Base-by-base conservation (phyloP, 768 basidiomycete species). In the Phaeolepiota aurea region DNA sequence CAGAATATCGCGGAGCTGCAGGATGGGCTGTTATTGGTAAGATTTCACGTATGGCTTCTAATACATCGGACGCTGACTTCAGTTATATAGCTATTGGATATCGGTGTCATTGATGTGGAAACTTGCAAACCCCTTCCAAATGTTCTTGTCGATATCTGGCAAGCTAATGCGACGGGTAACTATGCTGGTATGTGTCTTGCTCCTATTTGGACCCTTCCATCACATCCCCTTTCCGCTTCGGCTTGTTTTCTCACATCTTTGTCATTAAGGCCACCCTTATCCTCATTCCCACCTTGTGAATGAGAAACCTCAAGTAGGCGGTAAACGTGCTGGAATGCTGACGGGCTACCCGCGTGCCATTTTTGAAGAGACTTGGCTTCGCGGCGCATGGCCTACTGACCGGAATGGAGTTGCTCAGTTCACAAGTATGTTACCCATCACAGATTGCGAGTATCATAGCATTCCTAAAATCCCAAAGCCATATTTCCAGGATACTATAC, bases 401-500 rank as follows among this genome's bases (percentile, higher is more conserved):
- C 53, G 55, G 32, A 72, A 72, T 41, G 74, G 73, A 18, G 72
- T 77, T 5, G 69, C 64, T 0, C 71, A 74, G 43, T 75, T 77
- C 38, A 74, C 70, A 9, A 69, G 72, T 74, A 49, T 21, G 68
- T 59, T 12, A 13, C n/a, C n/a, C n/a, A n/a, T n/a, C n/a, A n/a
- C n/a, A n/a, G n/a, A n/a, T n/a, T n/a, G n/a, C n/a, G n/a, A n/a
- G n/a, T 22, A 21, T 1, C 22, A n/a, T 5, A 4, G 31, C 31
- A 13, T 32, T 7, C 15, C 23, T 43, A 20, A 20, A 18, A 10
- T 11, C 30, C 22, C 40, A n/a, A 38, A 74, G 72, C 65, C 2
- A 74, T 75, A 41, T 75, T 71, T 58, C 73, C 73, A 12, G 73
- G 74, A 0, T 77, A 77, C 47, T 77, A 75, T 49, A 73, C 70